These are phyloP conservation scores for Musa beccarii DNA, from an alignment of 176 grass and related monocot genomes.

Conservation along the genomic window DNA sequence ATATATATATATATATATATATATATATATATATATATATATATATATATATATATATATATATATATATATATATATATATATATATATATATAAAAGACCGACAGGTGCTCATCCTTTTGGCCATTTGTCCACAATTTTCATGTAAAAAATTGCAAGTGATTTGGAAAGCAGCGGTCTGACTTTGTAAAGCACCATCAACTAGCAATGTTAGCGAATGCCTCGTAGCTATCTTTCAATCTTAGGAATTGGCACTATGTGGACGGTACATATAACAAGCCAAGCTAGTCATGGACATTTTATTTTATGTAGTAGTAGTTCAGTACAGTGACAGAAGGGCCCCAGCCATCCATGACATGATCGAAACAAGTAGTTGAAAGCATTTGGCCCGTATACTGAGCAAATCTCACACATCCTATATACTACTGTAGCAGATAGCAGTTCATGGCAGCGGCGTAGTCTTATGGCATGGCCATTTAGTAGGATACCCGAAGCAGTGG, in stretches of 20 bases:
- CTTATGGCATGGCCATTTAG: background rate
- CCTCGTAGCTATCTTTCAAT: background rate
- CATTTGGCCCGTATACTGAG: background rate
- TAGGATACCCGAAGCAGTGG: too few species aligned
- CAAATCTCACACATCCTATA: background rate
- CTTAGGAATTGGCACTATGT: background rate
- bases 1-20: too few species aligned
- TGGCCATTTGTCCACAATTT: too few species aligned
- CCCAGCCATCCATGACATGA: background rate
- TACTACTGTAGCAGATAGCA: background rate
- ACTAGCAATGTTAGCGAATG: background rate
- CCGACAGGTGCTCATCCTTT: too few species aligned
- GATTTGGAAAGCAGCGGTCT: background rate
- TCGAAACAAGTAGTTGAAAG: background rate
- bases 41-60: too few species aligned
- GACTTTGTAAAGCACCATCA: background rate
- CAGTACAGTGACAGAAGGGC: background rate
- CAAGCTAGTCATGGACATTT: constrained; percentile 1
- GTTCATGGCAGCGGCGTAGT: background rate
- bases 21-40: too few species aligned
- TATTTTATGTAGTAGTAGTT: background rate
- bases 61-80: too few species aligned
- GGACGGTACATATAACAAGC: background rate
- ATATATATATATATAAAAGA: too few species aligned
- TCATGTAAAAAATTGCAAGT: background rate